phyloP scores from a whole-genome alignment of 768 basidiomycete species.

The Hygrocybe punicea region DNA sequence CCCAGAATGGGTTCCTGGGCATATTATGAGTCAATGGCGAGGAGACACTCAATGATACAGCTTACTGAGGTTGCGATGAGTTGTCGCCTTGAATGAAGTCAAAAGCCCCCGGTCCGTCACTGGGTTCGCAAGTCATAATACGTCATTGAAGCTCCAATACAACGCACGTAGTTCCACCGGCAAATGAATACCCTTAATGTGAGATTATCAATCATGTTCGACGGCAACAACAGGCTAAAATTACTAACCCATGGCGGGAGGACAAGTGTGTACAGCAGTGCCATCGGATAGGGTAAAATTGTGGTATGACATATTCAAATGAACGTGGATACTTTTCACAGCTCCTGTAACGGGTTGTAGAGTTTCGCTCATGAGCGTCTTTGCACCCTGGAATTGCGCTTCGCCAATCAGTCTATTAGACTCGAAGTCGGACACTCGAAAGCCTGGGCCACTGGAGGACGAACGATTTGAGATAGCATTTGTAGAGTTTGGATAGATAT shows the following conservation, averaged over 20 bases:
- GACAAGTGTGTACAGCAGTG: conserved; percentile 65
- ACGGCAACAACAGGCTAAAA: background rate
- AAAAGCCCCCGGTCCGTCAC: conserved; percentile 78
- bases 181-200: conserved; percentile 62
- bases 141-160: background rate
- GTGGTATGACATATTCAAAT: conserved; percentile 69
- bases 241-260: conserved; percentile 67
- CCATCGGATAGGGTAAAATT: conserved; percentile 65
- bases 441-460: conserved; percentile 63
- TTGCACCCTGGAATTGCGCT: conserved; percentile 66
- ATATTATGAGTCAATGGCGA: conserved; percentile 11
- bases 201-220: background rate
- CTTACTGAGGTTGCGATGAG: conserved; percentile 52
- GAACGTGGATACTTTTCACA: conserved; percentile 68
- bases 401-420: conserved; percentile 72
- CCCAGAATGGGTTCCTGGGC: conserved; percentile 73
- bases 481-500: conserved; percentile 2
- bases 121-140: conserved; percentile 18
- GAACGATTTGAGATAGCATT: background rate
- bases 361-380: conserved; percentile 53
- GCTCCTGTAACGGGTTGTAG: conserved; percentile 52
- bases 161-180: conserved; percentile 74
- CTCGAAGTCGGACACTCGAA: conserved; percentile 69
- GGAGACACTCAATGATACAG: background rate
- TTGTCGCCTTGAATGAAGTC: conserved; percentile 77